These are phyloP conservation scores for Sequoiadendron giganteum DNA, from an alignment of 75 land plant genomes.

Conservation along the genomic window DNA sequence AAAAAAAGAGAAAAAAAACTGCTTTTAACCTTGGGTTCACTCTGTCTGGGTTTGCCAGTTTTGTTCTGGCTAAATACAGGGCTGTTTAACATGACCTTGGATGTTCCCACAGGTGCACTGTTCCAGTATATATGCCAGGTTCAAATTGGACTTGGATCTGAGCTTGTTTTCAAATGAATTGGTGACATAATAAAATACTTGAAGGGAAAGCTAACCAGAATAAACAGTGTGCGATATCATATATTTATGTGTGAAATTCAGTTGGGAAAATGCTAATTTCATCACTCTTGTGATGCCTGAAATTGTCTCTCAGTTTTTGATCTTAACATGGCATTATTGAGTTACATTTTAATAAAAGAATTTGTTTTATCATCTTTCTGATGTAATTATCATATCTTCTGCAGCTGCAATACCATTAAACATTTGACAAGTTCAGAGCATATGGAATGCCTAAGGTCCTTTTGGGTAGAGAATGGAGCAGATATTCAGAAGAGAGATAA, in stretches of 20 bases:
- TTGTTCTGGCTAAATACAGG: neutral
- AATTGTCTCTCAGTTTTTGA: neutral
- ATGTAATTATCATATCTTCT: neutral
- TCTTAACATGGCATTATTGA: neutral
- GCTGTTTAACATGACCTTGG: too few species aligned
- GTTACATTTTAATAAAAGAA: neutral
- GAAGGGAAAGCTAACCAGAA: neutral
- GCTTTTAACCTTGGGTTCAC: neutral
- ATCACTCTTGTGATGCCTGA: neutral
- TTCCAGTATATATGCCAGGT: too few species aligned
- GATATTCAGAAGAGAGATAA: slow-evolving; percentile 51
- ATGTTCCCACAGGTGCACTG: too few species aligned
- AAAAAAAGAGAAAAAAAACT: too few species aligned
- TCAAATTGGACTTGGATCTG: too few species aligned
- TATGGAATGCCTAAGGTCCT: slow-evolving; percentile 48
- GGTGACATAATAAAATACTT: neutral
- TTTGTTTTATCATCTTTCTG: slow-evolving; percentile 4
- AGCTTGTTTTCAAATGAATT: too few species aligned
- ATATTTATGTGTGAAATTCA: neutral
- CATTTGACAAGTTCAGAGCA: slow-evolving; percentile 83
- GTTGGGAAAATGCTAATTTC: neutral
- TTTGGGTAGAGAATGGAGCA: slow-evolving; percentile 77
- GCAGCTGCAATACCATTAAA: slow-evolving; percentile 67
- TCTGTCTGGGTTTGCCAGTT: neutral
- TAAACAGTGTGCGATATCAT: neutral